Base-by-base conservation (phyloP, 164 flowering plant species). In the Dillenia turbinata region DNA sequence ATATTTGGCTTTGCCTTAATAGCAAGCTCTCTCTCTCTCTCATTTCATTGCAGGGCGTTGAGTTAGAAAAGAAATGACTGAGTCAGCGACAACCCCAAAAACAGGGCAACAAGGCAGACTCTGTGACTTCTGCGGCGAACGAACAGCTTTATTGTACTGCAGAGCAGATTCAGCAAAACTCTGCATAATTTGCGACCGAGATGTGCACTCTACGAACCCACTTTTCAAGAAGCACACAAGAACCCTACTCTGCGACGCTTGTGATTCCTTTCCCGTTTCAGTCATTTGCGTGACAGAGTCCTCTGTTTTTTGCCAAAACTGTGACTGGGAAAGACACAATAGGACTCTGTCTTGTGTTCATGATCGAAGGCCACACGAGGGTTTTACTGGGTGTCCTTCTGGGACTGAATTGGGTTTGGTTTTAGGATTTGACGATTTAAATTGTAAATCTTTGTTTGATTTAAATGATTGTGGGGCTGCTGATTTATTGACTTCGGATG, bases 101-200 rank as follows among this genome's bases (percentile, higher is more conserved):
- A 33, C 40, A 33, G 40, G 5, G 40, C 40, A 33, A 33, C 40
- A 33, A 4, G 6, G 40, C 54, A 69, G 82, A 0, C 64, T 80
- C n/a, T 92, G 98, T 64, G 98, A 92, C 67, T 83, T 76, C 70
- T 92, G 98, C 57, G 69, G 73, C 19, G 74, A 75, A 53, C 47
- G 77, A 9, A 66, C 47, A 2, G 95, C 96, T 1, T 55, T 92
- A 0, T 47, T 92, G 2, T 90, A 83, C 83, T 92, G 96, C 76
- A 68, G 83, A 58, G 90, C 97, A 14, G 97, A 92, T 63, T 77
- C 90, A 0, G 97, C 97, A 0, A 87, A 79, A 78, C 88, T 92
- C 49, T 92, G 97, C 66, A 57, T 89, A 52, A 54, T 71, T 10
- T 92, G 97, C 66, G 97, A 92, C 71, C 71, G 76, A 0, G 73